Conservation (phyloP, 129 eudicot genomes). For the Flaveria robusta region DNA sequence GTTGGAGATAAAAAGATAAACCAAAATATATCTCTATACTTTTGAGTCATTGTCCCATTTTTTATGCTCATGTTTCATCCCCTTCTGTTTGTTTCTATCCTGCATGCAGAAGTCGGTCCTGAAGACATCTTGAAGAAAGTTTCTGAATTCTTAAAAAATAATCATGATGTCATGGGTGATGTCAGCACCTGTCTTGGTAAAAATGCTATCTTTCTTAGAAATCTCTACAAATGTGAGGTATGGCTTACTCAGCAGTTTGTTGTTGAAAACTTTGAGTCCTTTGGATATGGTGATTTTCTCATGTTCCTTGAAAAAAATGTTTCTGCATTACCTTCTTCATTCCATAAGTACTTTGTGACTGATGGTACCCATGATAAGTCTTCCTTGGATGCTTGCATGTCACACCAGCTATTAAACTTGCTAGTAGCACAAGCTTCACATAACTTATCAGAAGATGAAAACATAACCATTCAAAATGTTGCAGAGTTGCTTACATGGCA, state of each 20-base stretch:
- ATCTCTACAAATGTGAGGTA: constrained; percentile 61
- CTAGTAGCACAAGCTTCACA: constrained; percentile 73
- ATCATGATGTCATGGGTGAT: constrained; percentile 28
- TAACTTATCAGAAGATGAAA: constrained; percentile 47
- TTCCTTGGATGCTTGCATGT: constrained; percentile 70
- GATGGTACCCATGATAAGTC: constrained; percentile 37
- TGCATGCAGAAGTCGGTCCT: constrained; percentile 50
- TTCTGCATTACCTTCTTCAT: constrained; percentile 49
- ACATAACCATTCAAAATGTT: constrained; percentile 50
- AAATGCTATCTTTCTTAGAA: constrained; percentile 42
- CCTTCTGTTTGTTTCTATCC: constrained; percentile 5
- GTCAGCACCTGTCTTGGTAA: constrained; percentile 41
- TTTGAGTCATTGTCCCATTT: constrained; percentile 8
- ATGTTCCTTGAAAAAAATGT: constrained; percentile 60
- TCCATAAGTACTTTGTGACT: constrained; percentile 41
- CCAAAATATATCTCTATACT: not conserved
- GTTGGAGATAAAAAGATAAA: constrained; percentile 5
- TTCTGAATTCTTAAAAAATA: constrained; percentile 50
- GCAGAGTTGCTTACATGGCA: constrained; percentile 63
- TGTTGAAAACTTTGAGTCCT: constrained; percentile 61
- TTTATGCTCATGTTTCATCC: not conserved
- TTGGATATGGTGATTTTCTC: constrained; percentile 80
- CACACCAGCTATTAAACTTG: constrained; percentile 51
- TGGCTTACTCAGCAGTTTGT: constrained; percentile 71
- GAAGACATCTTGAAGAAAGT: constrained; percentile 66